phyloP scores from a whole-genome alignment of 176 grass and related monocot species.

The Rhynchospora pubera region DNA sequence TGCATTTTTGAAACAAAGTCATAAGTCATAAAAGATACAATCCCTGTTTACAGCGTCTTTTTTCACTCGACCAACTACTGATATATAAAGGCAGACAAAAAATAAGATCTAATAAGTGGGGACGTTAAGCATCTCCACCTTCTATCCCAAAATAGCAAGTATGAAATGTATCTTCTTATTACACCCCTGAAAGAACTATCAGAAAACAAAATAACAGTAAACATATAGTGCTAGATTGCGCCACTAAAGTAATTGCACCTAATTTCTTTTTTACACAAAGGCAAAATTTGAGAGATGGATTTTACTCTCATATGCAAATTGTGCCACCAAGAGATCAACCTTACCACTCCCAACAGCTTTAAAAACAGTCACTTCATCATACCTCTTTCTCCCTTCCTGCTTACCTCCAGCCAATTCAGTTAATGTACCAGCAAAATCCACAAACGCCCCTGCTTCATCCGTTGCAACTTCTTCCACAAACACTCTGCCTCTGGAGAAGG shows the following conservation, averaged over 20 bases:
- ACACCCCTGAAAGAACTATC: too few relatives aligned
- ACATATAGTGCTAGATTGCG: too few relatives aligned
- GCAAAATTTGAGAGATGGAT: slow-evolving; percentile 10
- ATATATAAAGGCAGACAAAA: too few relatives aligned
- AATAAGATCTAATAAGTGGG: background rate
- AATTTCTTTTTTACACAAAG: background rate
- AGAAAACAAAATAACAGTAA: too few relatives aligned
- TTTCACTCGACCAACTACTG: too few relatives aligned
- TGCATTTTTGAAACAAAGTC: too few relatives aligned
- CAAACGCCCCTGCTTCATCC: slow-evolving; percentile 82
- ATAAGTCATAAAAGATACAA: too few relatives aligned
- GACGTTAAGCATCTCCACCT: too few relatives aligned
- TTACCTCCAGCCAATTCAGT: slow-evolving; percentile 43
- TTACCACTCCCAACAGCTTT: slow-evolving; percentile 73
- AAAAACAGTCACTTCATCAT: slow-evolving; percentile 81
- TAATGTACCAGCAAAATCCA: slow-evolving; percentile 65
- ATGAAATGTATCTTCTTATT: too few relatives aligned
- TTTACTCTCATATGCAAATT: slow-evolving; percentile 70
- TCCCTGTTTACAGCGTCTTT: too few relatives aligned
- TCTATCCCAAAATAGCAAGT: too few relatives aligned
- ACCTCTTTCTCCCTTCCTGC: slow-evolving; percentile 38
- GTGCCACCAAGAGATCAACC: slow-evolving; percentile 74
- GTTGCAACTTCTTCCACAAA: slow-evolving; percentile 82
- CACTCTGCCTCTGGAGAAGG: slow-evolving; percentile 57
- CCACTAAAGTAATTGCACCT: background rate